Evolutionary conservation across 345 rosid species (phyloP), one percentile per base, ranked within the genome.

Genomic region (Litchi chinensis): DNA sequence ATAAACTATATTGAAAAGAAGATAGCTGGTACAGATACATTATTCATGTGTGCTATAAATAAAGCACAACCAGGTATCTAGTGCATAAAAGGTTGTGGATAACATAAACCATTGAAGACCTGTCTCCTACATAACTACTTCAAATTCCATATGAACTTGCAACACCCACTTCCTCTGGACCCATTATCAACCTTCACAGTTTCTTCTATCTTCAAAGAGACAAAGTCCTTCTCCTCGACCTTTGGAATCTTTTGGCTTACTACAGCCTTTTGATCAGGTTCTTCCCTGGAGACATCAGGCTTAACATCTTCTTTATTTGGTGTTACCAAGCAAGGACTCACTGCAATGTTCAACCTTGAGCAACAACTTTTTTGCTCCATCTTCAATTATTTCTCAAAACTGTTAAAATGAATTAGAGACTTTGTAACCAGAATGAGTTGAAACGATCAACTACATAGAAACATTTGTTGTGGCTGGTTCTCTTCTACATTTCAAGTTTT

Each of bases 281-380:
- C 69, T 7, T 74, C 43, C 22, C 22, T 8, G 77, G 52, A 57
- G 7, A 44, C 4, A 15, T 26, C 77, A 26, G 60, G 70, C 41
- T 74, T 74, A 0, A 43, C 60, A 21, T 63, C 77, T 74, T 63
- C 77, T 10, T 62, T 62, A 10, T 22, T 10, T 24, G 70, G 43
- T 19, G 18, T 39, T 2, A 24, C 22, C 0, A 8, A 13, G 28
- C 9, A 7, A 0, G 65, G 65, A 72, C 28, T 56, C 1, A 11
- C 10, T 1, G 11, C 26, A 13, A 5, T 18, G 37, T 48, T 56
- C 67, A 12, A 13, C 2, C 69, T 39, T 43, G 59, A 22, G 26
- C 65, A 63, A 60, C 60, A 63, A 41, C 77, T 44, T 70, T n/a
- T 26, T 43, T 60, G 28, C 39, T 63, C 60, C 59, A 74, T 74